Conservation (phyloP, 1,139 yeast species). For the Protomyces lactucae-debilis region DNA sequence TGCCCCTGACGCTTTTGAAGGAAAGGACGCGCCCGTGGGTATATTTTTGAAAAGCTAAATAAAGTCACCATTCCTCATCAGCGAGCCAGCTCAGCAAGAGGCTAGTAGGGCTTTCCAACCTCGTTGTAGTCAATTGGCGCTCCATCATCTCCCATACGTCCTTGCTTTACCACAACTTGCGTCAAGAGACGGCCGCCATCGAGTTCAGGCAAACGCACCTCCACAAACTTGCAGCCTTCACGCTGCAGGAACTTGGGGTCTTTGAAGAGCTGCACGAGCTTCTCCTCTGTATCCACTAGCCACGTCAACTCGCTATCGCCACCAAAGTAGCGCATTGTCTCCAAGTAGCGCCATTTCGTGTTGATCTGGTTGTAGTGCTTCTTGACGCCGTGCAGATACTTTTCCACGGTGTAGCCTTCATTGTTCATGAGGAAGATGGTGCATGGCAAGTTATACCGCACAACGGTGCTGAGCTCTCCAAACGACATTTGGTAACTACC, state of each 20-base stretch:
- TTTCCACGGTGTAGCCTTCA: conserved; percentile 51
- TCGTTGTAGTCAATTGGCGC: neutral
- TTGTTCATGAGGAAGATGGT: conserved; percentile 69
- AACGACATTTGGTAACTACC: conserved; percentile 90
- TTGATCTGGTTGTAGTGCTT: conserved; percentile 74
- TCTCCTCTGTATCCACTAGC: neutral
- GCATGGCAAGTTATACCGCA: conserved; percentile 57
- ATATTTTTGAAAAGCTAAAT: no score
- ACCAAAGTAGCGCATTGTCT: conserved; percentile 62
- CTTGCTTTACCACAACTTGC: neutral
- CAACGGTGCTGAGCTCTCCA: conserved; percentile 67
- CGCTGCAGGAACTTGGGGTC: neutral
- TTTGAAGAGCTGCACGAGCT: neutral
- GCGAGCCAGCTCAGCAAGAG: no score
- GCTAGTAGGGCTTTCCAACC: neutral
- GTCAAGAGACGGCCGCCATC: conserved; percentile 6
- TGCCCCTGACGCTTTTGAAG: neutral
- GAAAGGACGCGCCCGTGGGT: no score
- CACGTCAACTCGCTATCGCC: neutral
- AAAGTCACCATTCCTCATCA: no score
- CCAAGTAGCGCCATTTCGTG: conserved; percentile 72
- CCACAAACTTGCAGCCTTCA: conserved; percentile 1
- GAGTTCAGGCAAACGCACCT: neutral
- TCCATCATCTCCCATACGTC: neutral
- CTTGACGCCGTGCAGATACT: conserved; percentile 65